phyloP scores from a whole-genome alignment of 2,329 filamentous ascomycete genomes.

The Neofusicoccum kwambonambiense region DNA sequence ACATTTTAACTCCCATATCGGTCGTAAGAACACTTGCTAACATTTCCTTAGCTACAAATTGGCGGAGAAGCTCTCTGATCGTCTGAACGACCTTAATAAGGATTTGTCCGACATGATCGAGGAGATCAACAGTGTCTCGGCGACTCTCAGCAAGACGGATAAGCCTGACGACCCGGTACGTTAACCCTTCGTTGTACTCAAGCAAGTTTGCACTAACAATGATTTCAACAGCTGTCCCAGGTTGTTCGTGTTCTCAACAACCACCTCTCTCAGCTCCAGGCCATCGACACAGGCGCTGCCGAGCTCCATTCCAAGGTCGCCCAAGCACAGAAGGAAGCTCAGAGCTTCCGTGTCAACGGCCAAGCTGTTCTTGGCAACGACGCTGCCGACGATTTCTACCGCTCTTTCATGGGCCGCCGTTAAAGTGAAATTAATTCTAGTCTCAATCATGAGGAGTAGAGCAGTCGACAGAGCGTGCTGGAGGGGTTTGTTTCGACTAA shows the following conservation, averaged over 20 bases:
- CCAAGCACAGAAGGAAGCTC: conserved; percentile 76
- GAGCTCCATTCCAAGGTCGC: conserved; percentile 79
- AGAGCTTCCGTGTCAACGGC: conserved; percentile 52
- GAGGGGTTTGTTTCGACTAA: background rate
- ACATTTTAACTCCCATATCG: too few species aligned
- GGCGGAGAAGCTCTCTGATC: conserved; percentile 87
- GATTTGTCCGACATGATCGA: conserved; percentile 95
- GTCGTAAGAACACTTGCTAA: conserved; percentile 23
- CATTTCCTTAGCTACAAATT: conserved; percentile 66
- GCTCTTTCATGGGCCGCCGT: conserved; percentile 77
- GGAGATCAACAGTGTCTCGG: conserved; percentile 93
- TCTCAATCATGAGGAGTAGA: background rate
- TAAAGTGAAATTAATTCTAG: background rate
- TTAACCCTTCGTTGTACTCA: background rate
- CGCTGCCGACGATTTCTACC: conserved; percentile 85
- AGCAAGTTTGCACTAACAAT: background rate
- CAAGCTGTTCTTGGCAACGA: conserved; percentile 60
- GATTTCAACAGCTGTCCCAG: conserved; percentile 70
- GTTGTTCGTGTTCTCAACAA: conserved; percentile 94
- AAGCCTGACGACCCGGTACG: conserved; percentile 57
- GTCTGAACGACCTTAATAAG: conserved; percentile 89
- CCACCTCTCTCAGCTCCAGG: conserved; percentile 87
- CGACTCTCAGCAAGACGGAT: conserved; percentile 81
- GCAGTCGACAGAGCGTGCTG: too few species aligned
- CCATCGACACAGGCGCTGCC: conserved; percentile 84